phyloP scores from a whole-genome alignment of 345 rosid genomes.

The Salix udensis region DNA sequence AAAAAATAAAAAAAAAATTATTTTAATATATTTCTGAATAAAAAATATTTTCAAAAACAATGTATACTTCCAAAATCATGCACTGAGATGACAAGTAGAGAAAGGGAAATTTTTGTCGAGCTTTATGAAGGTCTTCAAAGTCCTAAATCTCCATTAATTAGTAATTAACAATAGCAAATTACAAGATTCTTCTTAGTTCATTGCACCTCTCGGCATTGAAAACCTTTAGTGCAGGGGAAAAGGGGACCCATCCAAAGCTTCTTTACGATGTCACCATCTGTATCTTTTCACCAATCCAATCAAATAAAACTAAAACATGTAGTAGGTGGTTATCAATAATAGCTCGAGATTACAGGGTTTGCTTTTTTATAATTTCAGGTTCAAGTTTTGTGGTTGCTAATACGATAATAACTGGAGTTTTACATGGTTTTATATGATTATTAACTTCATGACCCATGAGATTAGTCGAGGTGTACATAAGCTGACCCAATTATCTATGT shows the following conservation, averaged over 20 bases:
- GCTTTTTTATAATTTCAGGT: too few relatives aligned
- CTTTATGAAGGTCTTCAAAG: neutral
- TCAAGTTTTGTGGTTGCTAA: too few relatives aligned
- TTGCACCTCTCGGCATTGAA: neutral
- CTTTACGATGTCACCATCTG: neutral
- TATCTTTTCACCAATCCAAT: neutral
- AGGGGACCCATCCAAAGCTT: neutral
- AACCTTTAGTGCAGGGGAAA: neutral
- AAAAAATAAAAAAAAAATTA: too few relatives aligned
- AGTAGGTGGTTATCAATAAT: too few relatives aligned
- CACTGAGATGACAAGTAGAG: neutral
- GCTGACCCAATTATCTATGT: rapidly evolving
- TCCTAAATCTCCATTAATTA: neutral
- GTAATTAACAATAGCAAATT: neutral
- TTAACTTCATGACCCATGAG: too few relatives aligned
- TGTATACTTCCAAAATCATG: too few relatives aligned
- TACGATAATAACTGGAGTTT: too few relatives aligned
- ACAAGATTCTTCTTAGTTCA: neutral
- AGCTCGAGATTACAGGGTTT: too few relatives aligned
- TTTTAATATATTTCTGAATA: too few relatives aligned
- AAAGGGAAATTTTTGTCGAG: neutral
- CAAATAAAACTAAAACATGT: neutral
- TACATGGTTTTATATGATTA: too few relatives aligned
- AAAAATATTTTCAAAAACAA: too few relatives aligned
- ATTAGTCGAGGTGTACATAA: too few relatives aligned